Evolutionary conservation across 2,329 filamentous ascomycete species (phyloP).

Genomic region (Claviceps arundinis): DNA sequence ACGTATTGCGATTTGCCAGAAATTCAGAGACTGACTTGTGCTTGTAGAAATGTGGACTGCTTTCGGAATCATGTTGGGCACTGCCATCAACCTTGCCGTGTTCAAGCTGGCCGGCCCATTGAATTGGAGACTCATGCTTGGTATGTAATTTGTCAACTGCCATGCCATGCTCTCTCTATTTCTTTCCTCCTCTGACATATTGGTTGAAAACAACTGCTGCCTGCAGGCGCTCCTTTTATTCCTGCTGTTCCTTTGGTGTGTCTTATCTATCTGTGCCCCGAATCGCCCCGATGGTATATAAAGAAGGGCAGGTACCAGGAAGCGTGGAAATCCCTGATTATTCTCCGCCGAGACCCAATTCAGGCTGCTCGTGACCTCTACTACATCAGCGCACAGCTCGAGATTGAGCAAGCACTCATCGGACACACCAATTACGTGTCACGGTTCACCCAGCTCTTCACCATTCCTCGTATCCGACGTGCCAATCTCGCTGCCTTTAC

Average conservation of each 20-base stretch:
- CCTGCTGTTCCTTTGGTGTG: conserved; percentile 38
- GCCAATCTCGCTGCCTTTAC: conserved; percentile 65
- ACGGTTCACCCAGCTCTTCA: conserved; percentile 49
- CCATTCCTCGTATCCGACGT: conserved; percentile 52
- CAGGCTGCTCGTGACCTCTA: conserved; percentile 49
- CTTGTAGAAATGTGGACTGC: conserved; percentile 48
- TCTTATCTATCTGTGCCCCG: conserved; percentile 48
- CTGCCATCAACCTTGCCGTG: conserved; percentile 21
- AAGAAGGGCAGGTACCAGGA: conserved; percentile 48
- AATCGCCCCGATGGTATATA: conserved; percentile 51
- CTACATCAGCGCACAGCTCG: conserved; percentile 33
- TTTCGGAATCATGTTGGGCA: conserved; percentile 36
- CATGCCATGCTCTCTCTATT: too few species aligned
- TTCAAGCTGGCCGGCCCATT: conserved; percentile 12
- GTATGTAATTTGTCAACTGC: conserved; percentile 10
- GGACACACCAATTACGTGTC: conserved; percentile 27
- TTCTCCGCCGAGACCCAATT: conserved; percentile 38
- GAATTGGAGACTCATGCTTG: conserved; percentile 33
- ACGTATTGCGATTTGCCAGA: conserved; percentile 19
- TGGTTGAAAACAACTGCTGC: background rate
- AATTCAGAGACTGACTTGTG: background rate
- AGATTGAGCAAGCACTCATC: conserved; percentile 25
- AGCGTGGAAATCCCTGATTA: conserved; percentile 42
- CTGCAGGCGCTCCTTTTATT: conserved; percentile 42
- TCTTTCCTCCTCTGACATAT: background rate